Percentiles rank a stretch among this genome's conserved stretches.
Evolutionary conservation across 2,329 filamentous ascomycete species (phyloP).

Genomic region (Sporothrix euskadiensis): DNA sequence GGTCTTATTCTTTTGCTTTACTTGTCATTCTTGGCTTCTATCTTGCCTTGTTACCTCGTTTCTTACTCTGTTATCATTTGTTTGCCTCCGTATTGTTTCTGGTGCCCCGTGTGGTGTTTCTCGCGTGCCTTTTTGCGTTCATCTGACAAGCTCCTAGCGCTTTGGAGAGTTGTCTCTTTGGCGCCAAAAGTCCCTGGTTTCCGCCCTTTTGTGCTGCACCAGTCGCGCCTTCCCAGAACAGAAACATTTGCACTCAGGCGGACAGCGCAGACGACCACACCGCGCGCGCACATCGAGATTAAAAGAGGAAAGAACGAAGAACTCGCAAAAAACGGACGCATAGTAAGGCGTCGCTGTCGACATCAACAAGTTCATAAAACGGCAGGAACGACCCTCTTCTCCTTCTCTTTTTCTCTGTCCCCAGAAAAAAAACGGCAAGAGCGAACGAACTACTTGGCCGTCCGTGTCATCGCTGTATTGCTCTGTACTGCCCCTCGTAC

Average conservation of each 20-base stretch:
- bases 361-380: slow-evolving; percentile 22
- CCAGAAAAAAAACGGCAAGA: neutral
- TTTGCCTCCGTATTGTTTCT: slow-evolving; percentile 6
- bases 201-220: neutral
- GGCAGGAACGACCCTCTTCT: slow-evolving; percentile 21
- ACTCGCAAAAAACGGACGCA: neutral
- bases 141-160: slow-evolving; percentile 1
- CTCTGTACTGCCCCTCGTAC: neutral
- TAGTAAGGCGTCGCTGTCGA: neutral
- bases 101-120: neutral
- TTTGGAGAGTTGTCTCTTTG: neutral
- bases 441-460: neutral
- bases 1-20: neutral
- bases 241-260: slow-evolving; percentile 17
- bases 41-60: neutral
- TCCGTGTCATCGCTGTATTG: slow-evolving; percentile 6
- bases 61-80: neutral
- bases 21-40: neutral
- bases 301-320: slow-evolving; percentile 12
- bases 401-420: neutral
- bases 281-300: neutral
- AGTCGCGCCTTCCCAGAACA: slow-evolving; percentile 22
- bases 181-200: neutral
- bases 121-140: neutral
- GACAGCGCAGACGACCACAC: slow-evolving; percentile 24